Evolutionary conservation across 2,329 filamentous ascomycete species (phyloP), one percentile per base, ranked within the genome.

Genomic region (Clonostachys byssicola): DNA sequence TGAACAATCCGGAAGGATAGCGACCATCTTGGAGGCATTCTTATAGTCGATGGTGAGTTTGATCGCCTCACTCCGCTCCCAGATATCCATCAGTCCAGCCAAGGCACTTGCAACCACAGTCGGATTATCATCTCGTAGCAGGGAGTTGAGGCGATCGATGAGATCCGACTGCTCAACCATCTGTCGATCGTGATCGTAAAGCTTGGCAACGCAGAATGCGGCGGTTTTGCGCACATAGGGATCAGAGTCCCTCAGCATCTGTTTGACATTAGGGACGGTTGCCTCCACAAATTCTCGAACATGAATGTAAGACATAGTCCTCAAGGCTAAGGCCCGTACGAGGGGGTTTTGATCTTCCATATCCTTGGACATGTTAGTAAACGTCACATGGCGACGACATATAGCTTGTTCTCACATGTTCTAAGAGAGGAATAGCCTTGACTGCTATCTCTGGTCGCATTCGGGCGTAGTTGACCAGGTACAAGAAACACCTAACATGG

Each of bases 201-300:
- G 79, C 70, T 99, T 99, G 34, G 94, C 92, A 40, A 99, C 94
- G 59, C 89, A 95, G 65, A 95, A 96, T 4, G 92, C 92, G 4
- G 94, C 92, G 4, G 94, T 97, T 68, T 99, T 99, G 55, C 94
- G 89, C 23, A 99, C 94, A 63, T 99, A 99, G 3, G 94, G 92
- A 63, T 99, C 94, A 40, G 82, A 64, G 62, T 99, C 94, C 62
- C 84, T 83, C 52, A 99, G 81, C 44, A 96, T 77, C 45, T 81
- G 79, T 70, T 92, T 95, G 47, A 96, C 81, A 33, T 94, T 83
- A 12, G 86, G 85, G 5, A 96, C 83, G 1, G 91, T 95, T 12
- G 90, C 88, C 68, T 95, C 89, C 58, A 97, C 91, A 62, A 95
- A 99, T 64, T 99, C 92, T 55, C 88, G 85, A 42, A 99, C 94